Evolutionary conservation across 257 asterid species (phyloP).

Genomic region (Agastache rugosa): DNA sequence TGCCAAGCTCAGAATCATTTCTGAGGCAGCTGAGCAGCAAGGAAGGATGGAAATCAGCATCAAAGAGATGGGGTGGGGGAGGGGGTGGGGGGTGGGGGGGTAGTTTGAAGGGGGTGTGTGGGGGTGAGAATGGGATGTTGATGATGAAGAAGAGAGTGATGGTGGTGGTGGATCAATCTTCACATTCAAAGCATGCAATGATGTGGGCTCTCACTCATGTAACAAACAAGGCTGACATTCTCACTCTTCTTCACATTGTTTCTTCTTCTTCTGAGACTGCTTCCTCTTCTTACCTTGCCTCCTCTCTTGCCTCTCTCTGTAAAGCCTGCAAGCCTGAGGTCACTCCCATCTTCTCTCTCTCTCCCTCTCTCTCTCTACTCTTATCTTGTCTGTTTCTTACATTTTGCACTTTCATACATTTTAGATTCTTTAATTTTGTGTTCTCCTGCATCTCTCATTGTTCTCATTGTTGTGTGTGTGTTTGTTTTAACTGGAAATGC

Average conservation of each 20-base stretch:
- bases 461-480: neutral
- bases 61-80: conserved; percentile 64
- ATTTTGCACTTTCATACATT: conserved; percentile 3
- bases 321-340: conserved; percentile 93
- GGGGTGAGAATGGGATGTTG: conserved; percentile 40
- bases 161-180: conserved; percentile 86
- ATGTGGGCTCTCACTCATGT: conserved; percentile 97
- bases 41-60: conserved; percentile 71
- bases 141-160: conserved; percentile 84
- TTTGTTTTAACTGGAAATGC: neutral
- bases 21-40: conserved; percentile 78
- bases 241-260: conserved; percentile 76
- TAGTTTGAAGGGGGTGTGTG: conserved; percentile 45
- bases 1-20: conserved; percentile 54
- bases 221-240: conserved; percentile 72
- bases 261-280: conserved; percentile 44
- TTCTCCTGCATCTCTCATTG: neutral
- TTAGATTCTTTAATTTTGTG: neutral
- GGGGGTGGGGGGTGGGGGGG: conserved; percentile 31
- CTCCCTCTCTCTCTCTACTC: neutral
- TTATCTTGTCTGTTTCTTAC: neutral
- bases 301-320: conserved; percentile 80
- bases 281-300: conserved; percentile 57
- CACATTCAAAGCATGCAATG: conserved; percentile 83
- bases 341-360: neutral